These are phyloP conservation scores for Pythium angustatum DNA, from an alignment of 352 stramenopile species.

Conservation along the genomic window DNA sequence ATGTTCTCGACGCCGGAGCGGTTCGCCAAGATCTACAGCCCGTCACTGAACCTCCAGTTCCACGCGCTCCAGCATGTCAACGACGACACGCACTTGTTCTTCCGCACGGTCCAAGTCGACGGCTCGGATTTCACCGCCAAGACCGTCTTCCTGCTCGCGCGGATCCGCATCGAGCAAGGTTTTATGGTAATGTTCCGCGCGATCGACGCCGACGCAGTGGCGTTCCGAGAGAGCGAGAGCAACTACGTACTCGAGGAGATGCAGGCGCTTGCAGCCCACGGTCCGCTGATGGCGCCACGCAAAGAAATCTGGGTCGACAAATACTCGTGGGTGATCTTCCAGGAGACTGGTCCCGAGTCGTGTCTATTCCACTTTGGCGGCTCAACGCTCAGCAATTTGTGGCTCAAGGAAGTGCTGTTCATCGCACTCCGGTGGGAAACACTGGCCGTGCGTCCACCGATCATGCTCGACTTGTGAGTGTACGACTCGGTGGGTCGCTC, in stretches of 20 bases:
- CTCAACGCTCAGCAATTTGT: slow-evolving; percentile 56
- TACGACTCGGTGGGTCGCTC: too few relatives aligned
- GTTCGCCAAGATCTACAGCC: slow-evolving; percentile 53
- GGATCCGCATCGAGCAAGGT: slow-evolving; percentile 44
- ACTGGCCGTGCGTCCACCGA: slow-evolving; percentile 41
- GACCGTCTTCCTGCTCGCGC: slow-evolving; percentile 58
- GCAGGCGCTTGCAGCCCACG: slow-evolving; percentile 1
- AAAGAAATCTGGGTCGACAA: slow-evolving; percentile 59
- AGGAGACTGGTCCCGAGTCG: slow-evolving; percentile 19
- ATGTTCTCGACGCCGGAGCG: slow-evolving; percentile 51
- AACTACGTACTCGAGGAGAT: slow-evolving; percentile 24
- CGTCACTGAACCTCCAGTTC: slow-evolving; percentile 43
- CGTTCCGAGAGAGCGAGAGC: slow-evolving; percentile 48
- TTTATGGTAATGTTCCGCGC: slow-evolving; percentile 64
- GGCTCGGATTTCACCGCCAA: slow-evolving; percentile 42
- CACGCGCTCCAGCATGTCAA: slow-evolving; percentile 52
- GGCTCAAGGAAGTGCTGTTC: slow-evolving; percentile 65
- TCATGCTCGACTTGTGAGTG: slow-evolving; percentile 7
- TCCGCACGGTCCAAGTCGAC: slow-evolving; percentile 44
- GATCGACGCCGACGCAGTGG: slow-evolving; percentile 49
- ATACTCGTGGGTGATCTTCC: slow-evolving; percentile 67
- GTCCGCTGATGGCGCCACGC: neutral
- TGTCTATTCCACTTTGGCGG: slow-evolving; percentile 60
- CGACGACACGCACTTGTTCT: slow-evolving; percentile 58
- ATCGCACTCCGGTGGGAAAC: slow-evolving; percentile 66